Evolutionary conservation across 495 filamentous ascomycete genomes (phyloP).

Genomic region (Penicillium psychrofluorescens): DNA sequence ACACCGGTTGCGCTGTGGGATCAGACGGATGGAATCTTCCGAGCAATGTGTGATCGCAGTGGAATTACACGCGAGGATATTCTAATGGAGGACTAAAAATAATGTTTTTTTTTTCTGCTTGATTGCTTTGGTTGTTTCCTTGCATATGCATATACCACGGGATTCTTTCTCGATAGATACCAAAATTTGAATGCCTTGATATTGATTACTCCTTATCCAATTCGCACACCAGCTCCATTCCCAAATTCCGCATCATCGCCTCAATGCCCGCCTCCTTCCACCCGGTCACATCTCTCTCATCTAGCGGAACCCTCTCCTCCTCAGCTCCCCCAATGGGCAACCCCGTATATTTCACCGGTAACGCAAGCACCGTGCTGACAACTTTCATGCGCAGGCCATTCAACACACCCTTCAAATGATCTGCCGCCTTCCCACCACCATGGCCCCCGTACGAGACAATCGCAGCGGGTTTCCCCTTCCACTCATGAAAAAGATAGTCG

Average conservation of each 20-base stretch:
- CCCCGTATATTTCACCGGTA: slow-evolving; percentile 13
- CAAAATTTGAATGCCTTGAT: background rate
- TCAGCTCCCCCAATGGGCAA: slow-evolving; percentile 11
- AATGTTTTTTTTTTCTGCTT: background rate
- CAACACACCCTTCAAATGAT: slow-evolving; percentile 14
- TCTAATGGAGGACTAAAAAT: slow-evolving; percentile 5
- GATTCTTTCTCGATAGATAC: background rate
- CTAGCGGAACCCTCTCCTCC: slow-evolving; percentile 12
- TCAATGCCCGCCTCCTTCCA: slow-evolving; percentile 17
- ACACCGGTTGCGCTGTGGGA: slow-evolving; percentile 66
- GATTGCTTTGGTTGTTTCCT: background rate
- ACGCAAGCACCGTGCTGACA: slow-evolving; percentile 14
- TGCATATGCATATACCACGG: too few species aligned
- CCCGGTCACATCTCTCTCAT: slow-evolving; percentile 15
- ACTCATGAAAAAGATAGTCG: slow-evolving; percentile 54
- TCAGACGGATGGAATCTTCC: slow-evolving; percentile 64
- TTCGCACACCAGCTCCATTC: slow-evolving; percentile 23
- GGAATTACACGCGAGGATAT: slow-evolving; percentile 72
- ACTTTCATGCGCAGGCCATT: slow-evolving; percentile 17
- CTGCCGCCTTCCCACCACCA: slow-evolving; percentile 37
- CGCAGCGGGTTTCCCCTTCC: slow-evolving; percentile 49
- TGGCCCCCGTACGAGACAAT: slow-evolving; percentile 49
- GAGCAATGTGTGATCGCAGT: slow-evolving; percentile 86
- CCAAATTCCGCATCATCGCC: slow-evolving; percentile 24
- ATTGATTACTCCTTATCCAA: slow-evolving; percentile 13